Percentiles rank a stretch among this genome's conserved stretches.
Conservation (phyloP, 2,329 filamentous ascomycete genomes). For the Stromatinia cepivora region DNA sequence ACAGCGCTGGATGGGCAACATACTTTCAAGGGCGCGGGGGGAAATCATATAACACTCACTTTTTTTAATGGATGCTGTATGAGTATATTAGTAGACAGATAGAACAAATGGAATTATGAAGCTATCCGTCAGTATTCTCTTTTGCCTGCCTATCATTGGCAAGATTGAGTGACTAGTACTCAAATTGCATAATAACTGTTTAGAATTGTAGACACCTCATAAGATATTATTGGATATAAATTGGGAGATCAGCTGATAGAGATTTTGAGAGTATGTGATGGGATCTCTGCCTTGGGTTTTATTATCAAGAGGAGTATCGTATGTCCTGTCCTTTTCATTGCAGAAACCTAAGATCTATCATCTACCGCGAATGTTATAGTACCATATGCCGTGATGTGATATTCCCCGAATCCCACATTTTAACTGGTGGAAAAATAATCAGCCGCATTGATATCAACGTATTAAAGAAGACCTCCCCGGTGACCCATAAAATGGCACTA, state of each 20-base stretch:
- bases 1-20: not conserved
- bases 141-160: no score
- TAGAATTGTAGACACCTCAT: not conserved
- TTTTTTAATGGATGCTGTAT: conserved; percentile 16
- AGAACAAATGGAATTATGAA: not conserved
- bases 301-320: not conserved
- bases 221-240: not conserved
- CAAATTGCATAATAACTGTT: not conserved
- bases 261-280: not conserved
- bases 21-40: not conserved
- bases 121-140: not conserved
- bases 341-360: not conserved
- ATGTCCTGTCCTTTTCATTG: not conserved
- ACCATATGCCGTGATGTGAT: not conserved
- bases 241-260: not conserved
- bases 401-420: not conserved
- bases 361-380: not conserved
- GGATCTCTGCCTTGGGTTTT: not conserved
- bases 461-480: conserved; percentile 2
- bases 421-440: conserved; percentile 23
- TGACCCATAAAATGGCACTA: conserved; percentile 10
- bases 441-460: conserved; percentile 12
- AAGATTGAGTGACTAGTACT: not conserved
- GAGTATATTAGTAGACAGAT: conserved; percentile 20
- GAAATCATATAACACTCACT: not conserved